Evolutionary conservation across 2,329 filamentous ascomycete species (phyloP).

Genomic region (Monosporascus sp.): DNA sequence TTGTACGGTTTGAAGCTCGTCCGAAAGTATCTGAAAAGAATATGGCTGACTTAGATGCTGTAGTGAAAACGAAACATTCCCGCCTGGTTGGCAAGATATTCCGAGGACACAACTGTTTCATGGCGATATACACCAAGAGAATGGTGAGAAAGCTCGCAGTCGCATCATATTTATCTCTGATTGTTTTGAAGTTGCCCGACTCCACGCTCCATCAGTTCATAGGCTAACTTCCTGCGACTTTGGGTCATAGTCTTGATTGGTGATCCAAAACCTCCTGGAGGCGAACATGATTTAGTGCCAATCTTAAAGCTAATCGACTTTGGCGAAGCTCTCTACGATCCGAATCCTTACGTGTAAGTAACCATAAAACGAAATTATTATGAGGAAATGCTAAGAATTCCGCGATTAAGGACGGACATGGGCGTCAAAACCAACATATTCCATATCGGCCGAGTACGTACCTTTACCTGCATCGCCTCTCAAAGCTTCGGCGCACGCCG

Average conservation of each 20-base stretch:
- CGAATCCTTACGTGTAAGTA: not conserved
- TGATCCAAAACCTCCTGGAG: not conserved
- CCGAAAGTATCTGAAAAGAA: too few species aligned
- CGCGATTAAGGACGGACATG: not conserved
- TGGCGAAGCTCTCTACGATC: not conserved
- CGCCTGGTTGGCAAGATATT: not conserved
- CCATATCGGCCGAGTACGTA: not conserved
- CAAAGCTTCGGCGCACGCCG: too few species aligned
- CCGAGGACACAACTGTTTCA: not conserved
- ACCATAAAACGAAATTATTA: not conserved
- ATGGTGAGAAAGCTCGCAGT: not conserved
- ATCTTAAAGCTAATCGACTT: not conserved
- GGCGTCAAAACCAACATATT: not conserved
- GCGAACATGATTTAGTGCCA: not conserved
- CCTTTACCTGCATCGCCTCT: not conserved
- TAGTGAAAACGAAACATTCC: not conserved
- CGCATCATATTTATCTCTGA: too few species aligned
- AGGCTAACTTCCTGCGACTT: not conserved
- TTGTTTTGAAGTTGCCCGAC: too few species aligned
- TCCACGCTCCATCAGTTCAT: too few species aligned
- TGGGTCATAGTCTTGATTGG: not conserved
- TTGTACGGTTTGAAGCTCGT: too few species aligned
- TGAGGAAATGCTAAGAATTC: not conserved
- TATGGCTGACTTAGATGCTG: too few species aligned
- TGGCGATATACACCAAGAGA: not conserved